A percentile compares a stretch with the other conserved stretches of the same genome.
Conservation (phyloP, 176 grass and related monocot genomes). For the Tuctoria greenei region DNA sequence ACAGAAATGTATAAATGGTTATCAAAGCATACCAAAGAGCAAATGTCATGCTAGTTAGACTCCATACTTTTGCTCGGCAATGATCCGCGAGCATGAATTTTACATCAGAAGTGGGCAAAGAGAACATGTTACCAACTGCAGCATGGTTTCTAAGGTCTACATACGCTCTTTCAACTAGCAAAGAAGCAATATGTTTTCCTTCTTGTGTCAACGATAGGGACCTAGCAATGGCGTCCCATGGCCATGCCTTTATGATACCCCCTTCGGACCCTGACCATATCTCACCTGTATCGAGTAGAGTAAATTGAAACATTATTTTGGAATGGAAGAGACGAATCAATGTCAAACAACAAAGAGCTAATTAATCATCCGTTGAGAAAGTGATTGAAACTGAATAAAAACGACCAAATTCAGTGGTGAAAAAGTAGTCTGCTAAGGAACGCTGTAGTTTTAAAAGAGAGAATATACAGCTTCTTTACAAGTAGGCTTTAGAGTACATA, state of each 20-base stretch:
- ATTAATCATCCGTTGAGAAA: conserved; percentile 12
- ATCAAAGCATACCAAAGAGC: conserved; percentile 72
- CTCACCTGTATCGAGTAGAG: conserved; percentile 74
- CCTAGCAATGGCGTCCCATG: conserved; percentile 78
- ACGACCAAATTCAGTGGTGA: not conserved
- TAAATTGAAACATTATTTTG: conserved; percentile 43
- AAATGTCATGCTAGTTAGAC: conserved; percentile 64
- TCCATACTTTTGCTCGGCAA: conserved; percentile 80
- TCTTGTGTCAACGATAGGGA: conserved; percentile 58
- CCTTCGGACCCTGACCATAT: conserved; percentile 93
- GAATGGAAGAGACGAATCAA: conserved; percentile 1
- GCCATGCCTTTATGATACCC: conserved; percentile 84
- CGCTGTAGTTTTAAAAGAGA: conserved; percentile 9
- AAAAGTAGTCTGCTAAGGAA: not conserved
- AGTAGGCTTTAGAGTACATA: not conserved
- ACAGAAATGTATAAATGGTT: conserved; percentile 15
- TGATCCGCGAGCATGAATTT: conserved; percentile 72
- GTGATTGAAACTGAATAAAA: not conserved
- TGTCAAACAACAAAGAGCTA: not conserved
- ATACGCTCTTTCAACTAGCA: conserved; percentile 68
- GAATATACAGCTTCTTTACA: not conserved
- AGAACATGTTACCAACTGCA: conserved; percentile 61
- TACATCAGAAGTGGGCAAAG: conserved; percentile 71
- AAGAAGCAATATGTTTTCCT: conserved; percentile 66
- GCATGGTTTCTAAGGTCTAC: conserved; percentile 75